A percentile compares a stretch with the other conserved stretches of the same genome.
Evolutionary conservation across 2,329 filamentous ascomycete species (phyloP).

Genomic region (Cadophora luteo-olivacea): DNA sequence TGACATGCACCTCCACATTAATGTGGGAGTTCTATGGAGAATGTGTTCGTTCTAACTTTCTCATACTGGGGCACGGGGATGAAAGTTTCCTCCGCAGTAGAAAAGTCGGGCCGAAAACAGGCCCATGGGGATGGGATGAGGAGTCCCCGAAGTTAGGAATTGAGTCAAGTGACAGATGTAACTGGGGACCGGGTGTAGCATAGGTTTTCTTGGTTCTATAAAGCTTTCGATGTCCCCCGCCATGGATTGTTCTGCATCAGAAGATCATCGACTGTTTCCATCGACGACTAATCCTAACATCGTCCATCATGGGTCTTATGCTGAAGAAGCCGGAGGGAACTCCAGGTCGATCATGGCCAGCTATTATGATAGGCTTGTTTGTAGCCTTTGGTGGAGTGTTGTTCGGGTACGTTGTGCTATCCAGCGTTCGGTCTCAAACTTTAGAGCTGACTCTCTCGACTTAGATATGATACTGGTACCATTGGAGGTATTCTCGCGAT

Average conservation of each 20-base stretch:
- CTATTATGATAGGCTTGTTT: conserved; percentile 66
- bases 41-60: too few relatives aligned
- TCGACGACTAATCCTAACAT: neutral
- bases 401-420: conserved; percentile 51
- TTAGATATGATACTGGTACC: conserved; percentile 62
- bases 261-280: neutral
- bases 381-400: conserved; percentile 67
- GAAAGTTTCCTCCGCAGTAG: neutral
- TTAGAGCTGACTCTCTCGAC: neutral
- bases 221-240: neutral
- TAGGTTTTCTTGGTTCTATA: neutral
- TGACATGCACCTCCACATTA: neutral
- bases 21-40: conserved; percentile 7
- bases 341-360: conserved; percentile 73
- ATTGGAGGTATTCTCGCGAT: conserved; percentile 65
- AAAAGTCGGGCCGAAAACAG: conserved; percentile 5
- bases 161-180: neutral
- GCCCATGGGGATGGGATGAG: conserved; percentile 10
- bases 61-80: conserved; percentile 1
- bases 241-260: neutral
- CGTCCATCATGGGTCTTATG: conserved; percentile 39
- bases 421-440: neutral
- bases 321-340: conserved; percentile 71
- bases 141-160: neutral
- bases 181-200: neutral